phyloP scores from a whole-genome alignment of 768 basidiomycete genomes.

The Amanita polypyramis region DNA sequence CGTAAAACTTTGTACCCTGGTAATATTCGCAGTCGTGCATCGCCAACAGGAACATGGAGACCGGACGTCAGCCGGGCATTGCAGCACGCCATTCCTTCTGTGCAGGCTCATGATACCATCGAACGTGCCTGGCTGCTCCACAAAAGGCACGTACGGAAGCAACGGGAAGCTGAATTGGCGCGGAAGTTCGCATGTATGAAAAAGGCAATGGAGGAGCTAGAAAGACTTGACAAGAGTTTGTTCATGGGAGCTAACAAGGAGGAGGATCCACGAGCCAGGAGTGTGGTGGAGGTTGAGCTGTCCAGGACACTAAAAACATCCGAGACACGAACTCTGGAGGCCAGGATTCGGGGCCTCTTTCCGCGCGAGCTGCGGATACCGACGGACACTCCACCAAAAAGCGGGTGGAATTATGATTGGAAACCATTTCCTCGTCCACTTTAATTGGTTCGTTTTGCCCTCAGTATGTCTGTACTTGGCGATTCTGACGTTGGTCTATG shows the following conservation, averaged over 20 bases:
- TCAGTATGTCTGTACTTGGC: neutral
- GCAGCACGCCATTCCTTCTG: slow-evolving; percentile 76
- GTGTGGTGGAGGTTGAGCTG: slow-evolving; percentile 42
- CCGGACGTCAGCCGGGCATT: slow-evolving; percentile 69
- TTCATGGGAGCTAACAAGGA: slow-evolving; percentile 64
- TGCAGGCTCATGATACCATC: slow-evolving; percentile 86
- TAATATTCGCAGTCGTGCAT: slow-evolving; percentile 56
- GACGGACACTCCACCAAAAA: slow-evolving; percentile 71
- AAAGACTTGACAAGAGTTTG: slow-evolving; percentile 42
- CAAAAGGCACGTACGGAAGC: slow-evolving; percentile 62
- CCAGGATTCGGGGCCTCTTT: slow-evolving; percentile 71
- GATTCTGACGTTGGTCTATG: neutral
- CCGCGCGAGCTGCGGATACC: slow-evolving; percentile 83
- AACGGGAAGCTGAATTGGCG: slow-evolving; percentile 54
- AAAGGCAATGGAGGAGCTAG: slow-evolving; percentile 76
- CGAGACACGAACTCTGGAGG: slow-evolving; percentile 65
- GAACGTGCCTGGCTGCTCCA: slow-evolving; percentile 85
- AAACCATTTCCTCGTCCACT: slow-evolving; percentile 50
- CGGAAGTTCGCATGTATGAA: slow-evolving; percentile 79
- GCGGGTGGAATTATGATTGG: slow-evolving; percentile 87
- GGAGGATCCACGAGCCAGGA: slow-evolving; percentile 65
- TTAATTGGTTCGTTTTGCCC: slow-evolving; percentile 17
- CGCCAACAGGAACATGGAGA: slow-evolving; percentile 79
- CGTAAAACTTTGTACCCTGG: slow-evolving; percentile 75
- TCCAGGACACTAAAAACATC: slow-evolving; percentile 52